Evolutionary conservation across 2,329 filamentous ascomycete species (phyloP), one percentile per base, ranked within the genome.

Genomic region (Neonectria ditissima): DNA sequence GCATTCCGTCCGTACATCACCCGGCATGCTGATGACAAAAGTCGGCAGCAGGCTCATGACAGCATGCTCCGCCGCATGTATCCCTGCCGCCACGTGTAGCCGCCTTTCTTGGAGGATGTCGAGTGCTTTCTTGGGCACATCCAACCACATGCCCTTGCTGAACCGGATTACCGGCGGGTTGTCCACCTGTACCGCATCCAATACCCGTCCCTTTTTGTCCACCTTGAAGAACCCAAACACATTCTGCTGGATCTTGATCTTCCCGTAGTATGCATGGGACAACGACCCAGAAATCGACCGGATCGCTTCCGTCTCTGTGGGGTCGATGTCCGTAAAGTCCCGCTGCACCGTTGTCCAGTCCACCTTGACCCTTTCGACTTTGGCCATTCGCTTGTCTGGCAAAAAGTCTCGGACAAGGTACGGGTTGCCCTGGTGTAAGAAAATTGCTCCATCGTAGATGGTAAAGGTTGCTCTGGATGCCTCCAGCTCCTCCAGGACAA

Each of bases 221-320:
- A 97, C 83, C 76, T 98, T 98, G 86, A 97, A 98, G 82, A 96
- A 99, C 2, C 96, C 96, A 76, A 97, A 98, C 2, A 99, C 94
- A 30, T 92, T 91, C 69, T 95, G 91, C 67, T 91, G 88, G 73
- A 98, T 94, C 72, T 91, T 91, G 75, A 99, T 95, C 0, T 88
- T 83, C 37, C 96, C 96, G 75, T 93, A 94, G 79, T 93, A 98
- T 1, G 94, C 95, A 65, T 89, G 86, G 0, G 86, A 91, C 4
- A 83, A 79, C 0, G 89, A 91, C 1, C 81, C 82, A 0, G 79
- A 69, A 39, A 97, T 92, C 18, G 84, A 86, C 8, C 93, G 90
- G 67, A 97, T 94, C 2, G 91, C 90, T 80, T 98, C 93, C 0
- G 93, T 97, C 78, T 97, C 94, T 30, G 97, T 86, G 0, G 96